Evolutionary conservation across 257 asterid genomes (phyloP).

Genomic region (Gentiana macrophylla): DNA sequence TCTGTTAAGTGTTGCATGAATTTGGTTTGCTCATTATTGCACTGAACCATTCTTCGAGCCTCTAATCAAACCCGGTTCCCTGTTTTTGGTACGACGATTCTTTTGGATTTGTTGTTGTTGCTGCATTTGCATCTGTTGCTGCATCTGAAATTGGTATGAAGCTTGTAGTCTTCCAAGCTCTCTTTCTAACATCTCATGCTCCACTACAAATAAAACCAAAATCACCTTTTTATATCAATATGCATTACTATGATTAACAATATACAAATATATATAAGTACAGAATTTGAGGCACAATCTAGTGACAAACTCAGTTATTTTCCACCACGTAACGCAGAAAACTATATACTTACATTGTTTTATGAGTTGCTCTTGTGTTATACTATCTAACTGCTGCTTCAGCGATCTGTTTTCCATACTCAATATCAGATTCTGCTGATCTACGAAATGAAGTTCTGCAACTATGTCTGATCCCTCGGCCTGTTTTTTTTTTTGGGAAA

Average conservation of each 20-base stretch:
- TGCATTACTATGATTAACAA: too few relatives aligned
- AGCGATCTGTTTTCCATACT: constrained; percentile 77
- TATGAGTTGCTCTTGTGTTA: constrained; percentile 73
- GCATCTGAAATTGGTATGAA: constrained; percentile 40
- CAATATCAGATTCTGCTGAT: constrained; percentile 73
- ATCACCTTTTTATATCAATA: too few relatives aligned
- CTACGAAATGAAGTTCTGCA: constrained; percentile 67
- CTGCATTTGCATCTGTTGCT: constrained; percentile 38
- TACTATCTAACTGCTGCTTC: constrained; percentile 70
- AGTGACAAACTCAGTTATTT: too few relatives aligned
- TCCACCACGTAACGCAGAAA: too few relatives aligned
- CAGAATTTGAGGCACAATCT: too few relatives aligned
- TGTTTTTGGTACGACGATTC: constrained; percentile 43
- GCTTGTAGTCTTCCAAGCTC: constrained; percentile 71
- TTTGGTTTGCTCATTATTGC: not conserved
- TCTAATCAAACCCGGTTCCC: constrained; percentile 29
- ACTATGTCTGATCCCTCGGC: constrained; percentile 53
- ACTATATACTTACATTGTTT: constrained; percentile 43
- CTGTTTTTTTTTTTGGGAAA: constrained; percentile 18
- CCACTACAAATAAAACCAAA: constrained; percentile 35
- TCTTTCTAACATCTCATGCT: constrained; percentile 77
- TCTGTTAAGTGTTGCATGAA: too few relatives aligned
- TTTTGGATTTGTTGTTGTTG: constrained; percentile 32
- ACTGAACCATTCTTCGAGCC: constrained; percentile 21
- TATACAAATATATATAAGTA: too few relatives aligned